Evolutionary conservation across 2,329 filamentous ascomycete species (phyloP), one percentile per base, ranked within the genome.

Genomic region (Cercospora brassicicola): DNA sequence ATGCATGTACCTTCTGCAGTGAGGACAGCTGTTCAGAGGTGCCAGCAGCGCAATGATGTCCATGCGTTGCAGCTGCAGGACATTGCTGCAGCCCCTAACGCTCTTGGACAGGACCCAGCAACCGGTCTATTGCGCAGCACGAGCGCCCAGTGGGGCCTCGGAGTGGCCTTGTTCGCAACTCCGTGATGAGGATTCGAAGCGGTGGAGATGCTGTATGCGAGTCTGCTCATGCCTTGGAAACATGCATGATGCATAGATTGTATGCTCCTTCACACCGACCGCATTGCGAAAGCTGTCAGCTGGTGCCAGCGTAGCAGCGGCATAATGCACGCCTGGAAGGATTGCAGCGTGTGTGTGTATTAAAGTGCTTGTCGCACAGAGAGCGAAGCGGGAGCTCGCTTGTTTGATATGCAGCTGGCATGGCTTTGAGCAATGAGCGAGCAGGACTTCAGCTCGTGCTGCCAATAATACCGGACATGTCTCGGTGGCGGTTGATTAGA

Each of bases 21-120:
- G 36, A 42, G 60, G 26, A 48, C 59, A 61, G 59, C 59, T 61
- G 59, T 61, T 4, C 59, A 61, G 26, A 61, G 59, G 59, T 45
- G 59, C 33, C 42, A 53, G 60, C 42, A 62, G 60, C 60, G 60
- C 60, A 53, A 33, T n/a, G 36, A 42, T n/a, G 15, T n/a, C 36
- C 60, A 33, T 45, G 51, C 31, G n/a, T 48, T 53, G 15, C 15
- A 20, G 26, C 60, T 18, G 60, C 60, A 53, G 18, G 48, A 20
- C 48, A 28, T 31, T n/a, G 15, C 23, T 53, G 60, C 42, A 62
- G 20, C 18, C 31, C 30, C n/a, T 20, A 23, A 51, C 39, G 23
- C 26, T 63, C 33, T 15, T 26, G 45, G 23, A 53, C 26, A 63
- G 28, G 23, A 33, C 45, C 61, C 61, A 36, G 45, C 8, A 55